Evolutionary conservation across 805 yeast genomes (phyloP), one percentile per base, ranked within the genome.

Genomic region (Tetrapisispora iriomotensis): DNA sequence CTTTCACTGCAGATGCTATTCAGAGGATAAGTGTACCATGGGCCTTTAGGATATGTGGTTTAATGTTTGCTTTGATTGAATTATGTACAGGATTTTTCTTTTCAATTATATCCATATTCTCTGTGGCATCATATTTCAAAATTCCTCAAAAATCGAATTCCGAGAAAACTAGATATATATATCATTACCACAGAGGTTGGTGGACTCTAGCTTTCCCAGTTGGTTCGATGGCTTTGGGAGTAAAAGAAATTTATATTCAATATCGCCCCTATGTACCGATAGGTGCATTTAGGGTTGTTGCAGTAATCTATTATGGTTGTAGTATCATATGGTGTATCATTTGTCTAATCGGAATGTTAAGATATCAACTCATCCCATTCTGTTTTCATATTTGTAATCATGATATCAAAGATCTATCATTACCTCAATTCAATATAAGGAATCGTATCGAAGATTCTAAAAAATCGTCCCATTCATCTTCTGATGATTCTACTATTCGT

Each of bases 181-280:
- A 57, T 15, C 39, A 46, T 24, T 78, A 75, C 62, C 63, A 66
- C 22, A 67, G 68, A 45, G 70, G 74, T 1, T 76, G 77, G 75
- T 83, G 95, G 95, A 77, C 87, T 14, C 73, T 82, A 67, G 82
- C 95, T 46, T 87, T 87, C 78, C 96, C 95, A 4, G 51, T 86
- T 49, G 96, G 95, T 2, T 84, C 94, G 0, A 77, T 83, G 79
- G 67, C 80, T 0, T 56, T 81, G 12, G 75, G 85, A 2, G 70
- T 75, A 42, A 58, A 66, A 8, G 71, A 75, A 48, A 53, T 86
- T 15, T 78, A 66, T 30, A 49, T 44, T 3, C 54, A 70, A 2
- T 73, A 72, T 35, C 71, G 71, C 2, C 36, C 41, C 14, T 44
- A 40, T 17, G 54, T 51, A 7, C 59, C 58, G 6, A 54, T 81